Conservation (phyloP, 164 flowering plant genomes). For the Chimonanthus salicifolius region DNA sequence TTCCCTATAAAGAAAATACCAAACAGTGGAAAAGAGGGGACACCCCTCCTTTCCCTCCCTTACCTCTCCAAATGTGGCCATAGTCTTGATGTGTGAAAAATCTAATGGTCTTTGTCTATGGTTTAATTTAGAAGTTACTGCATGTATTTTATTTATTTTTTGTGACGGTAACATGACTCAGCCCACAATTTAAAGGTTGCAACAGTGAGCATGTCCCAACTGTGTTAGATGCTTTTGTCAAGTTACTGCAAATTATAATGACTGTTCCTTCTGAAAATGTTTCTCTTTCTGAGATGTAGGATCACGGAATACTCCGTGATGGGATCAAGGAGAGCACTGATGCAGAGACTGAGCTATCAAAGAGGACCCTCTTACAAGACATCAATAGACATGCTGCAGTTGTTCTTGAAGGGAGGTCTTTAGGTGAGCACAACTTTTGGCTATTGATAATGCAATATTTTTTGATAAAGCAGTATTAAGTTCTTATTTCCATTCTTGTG, state of each 20-base stretch:
- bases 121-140: background rate
- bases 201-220: too few species aligned
- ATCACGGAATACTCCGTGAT: constrained; percentile 78
- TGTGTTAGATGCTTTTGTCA: too few species aligned
- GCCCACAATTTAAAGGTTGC: too few species aligned
- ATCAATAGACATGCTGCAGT: constrained; percentile 94
- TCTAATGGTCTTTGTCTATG: background rate
- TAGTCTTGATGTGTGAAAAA: too few species aligned
- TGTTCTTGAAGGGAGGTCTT: constrained; percentile 87
- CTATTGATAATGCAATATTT: background rate
- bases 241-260: background rate
- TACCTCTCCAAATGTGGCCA: too few species aligned
- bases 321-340: constrained; percentile 58
- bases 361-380: constrained; percentile 69
- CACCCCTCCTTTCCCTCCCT: too few species aligned
- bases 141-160: background rate
- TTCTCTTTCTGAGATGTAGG: constrained; percentile 35
- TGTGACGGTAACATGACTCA: too few species aligned
- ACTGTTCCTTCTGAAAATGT: background rate
- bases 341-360: constrained; percentile 51
- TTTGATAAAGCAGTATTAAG: background rate
- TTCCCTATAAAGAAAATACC: too few species aligned
- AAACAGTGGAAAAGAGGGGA: too few species aligned
- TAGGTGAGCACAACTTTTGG: constrained; percentile 33
- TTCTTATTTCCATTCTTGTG: background rate